phyloP scores from a whole-genome alignment of 352 stramenopile genomes.

The Phytophthora podocarpi region DNA sequence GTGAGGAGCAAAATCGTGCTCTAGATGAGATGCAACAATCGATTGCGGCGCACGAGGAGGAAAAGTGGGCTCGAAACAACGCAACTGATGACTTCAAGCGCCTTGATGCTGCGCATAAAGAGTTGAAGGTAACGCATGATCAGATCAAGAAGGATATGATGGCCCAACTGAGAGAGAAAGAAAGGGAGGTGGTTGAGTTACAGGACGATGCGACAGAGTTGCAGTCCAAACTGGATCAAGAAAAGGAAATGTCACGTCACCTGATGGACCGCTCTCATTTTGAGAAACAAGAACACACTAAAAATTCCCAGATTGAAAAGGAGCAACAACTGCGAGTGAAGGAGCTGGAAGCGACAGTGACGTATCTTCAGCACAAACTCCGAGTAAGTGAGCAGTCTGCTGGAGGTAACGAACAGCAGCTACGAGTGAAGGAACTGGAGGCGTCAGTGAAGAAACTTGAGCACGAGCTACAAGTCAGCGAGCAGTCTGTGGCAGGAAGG shows the following conservation, averaged over 20 bases:
- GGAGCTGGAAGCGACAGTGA: constrained; percentile 39
- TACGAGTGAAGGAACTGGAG: constrained; percentile 38
- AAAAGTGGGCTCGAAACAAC: constrained; percentile 21
- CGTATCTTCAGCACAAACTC: constrained; percentile 41
- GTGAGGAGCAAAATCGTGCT: constrained; percentile 49
- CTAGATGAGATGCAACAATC: constrained; percentile 46
- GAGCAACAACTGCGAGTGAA: constrained; percentile 23
- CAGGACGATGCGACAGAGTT: constrained; percentile 64
- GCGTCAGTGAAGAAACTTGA: constrained; percentile 38
- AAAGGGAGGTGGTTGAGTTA: constrained; percentile 36
- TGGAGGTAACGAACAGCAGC: constrained; percentile 15
- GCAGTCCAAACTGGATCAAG: constrained; percentile 62
- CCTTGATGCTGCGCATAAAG: constrained; percentile 31
- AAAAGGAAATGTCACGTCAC: constrained; percentile 54
- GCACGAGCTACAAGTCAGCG: constrained; percentile 40
- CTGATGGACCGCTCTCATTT: constrained; percentile 45
- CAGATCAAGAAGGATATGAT: constrained; percentile 42
- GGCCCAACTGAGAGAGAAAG: constrained; percentile 39
- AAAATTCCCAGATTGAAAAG: constrained; percentile 23
- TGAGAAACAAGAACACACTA: constrained; percentile 34
- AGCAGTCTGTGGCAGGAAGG: constrained; percentile 43
- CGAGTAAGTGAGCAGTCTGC: constrained; percentile 31
- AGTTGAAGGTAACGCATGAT: constrained; percentile 43
- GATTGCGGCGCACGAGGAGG: constrained; percentile 39
- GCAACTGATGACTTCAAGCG: constrained; percentile 20